Evolutionary conservation across 192 early-diverging fungal species (phyloP).

Genomic region (Gryganskiella cystojenkinii): DNA sequence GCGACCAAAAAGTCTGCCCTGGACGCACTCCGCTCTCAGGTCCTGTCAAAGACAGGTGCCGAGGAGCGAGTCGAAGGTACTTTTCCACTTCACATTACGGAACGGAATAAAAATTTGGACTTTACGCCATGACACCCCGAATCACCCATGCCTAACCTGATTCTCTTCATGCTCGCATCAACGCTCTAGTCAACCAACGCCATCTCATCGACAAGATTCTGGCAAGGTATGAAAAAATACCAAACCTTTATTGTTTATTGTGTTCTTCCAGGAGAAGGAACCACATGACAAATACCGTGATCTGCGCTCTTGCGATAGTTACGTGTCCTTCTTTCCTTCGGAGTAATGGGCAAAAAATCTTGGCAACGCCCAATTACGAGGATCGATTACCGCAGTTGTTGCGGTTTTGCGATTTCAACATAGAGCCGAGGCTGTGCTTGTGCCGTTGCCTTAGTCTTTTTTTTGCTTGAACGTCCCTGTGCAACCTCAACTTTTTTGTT

Average conservation of each 20-base stretch:
- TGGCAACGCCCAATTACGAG: too few relatives aligned
- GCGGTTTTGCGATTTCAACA: too few relatives aligned
- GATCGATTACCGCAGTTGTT: too few relatives aligned
- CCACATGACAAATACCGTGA: neutral
- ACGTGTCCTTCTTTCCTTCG: conserved; percentile 16
- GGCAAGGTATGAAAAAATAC: conserved; percentile 58
- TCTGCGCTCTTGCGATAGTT: conserved; percentile 10
- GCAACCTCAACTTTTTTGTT: too few relatives aligned
- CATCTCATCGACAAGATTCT: conserved; percentile 94
- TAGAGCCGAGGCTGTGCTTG: too few relatives aligned
- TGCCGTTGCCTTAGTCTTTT: too few relatives aligned
- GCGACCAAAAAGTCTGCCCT: conserved; percentile 45
- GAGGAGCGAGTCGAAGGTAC: conserved; percentile 76
- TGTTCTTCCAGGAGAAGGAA: neutral
- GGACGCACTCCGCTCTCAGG: conserved; percentile 57
- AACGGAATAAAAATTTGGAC: too few relatives aligned
- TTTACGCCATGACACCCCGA: neutral
- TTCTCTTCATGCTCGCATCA: too few relatives aligned
- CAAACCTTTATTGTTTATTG: neutral
- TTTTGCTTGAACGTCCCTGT: too few relatives aligned
- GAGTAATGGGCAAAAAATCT: neutral
- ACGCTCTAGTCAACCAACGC: conserved; percentile 85
- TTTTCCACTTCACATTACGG: too few relatives aligned
- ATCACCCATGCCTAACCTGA: neutral
- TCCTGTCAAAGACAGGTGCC: conserved; percentile 53